Evolutionary conservation across 345 rosid genomes (phyloP), one percentile per base, ranked within the genome.

Genomic region (Eucalyptus erythrocorys): DNA sequence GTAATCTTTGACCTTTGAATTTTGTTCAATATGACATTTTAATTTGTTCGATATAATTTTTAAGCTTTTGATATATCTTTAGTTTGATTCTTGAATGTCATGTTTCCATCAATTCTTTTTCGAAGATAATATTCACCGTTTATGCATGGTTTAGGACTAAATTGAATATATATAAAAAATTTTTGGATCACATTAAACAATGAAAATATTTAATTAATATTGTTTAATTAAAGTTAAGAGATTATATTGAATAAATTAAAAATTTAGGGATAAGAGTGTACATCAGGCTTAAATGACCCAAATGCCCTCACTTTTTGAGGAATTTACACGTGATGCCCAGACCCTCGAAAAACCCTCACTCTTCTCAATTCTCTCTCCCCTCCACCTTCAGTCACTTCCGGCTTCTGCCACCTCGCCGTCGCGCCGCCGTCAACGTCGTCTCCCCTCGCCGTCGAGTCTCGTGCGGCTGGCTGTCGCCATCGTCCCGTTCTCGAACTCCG

Each of bases 61-160:
- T 64, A 4, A 6, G 1, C 5, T 14, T 64, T 64, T 64, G 1
- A 7, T 64, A 61, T n/a, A 7, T 27, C 1, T n/a, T 15, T 3
- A 64, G 14, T n/a, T 7, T n/a, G 1, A 15, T 64, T 14, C 21
- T 7, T n/a, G 16, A 10, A 64, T n/a, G 5, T 64, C 1, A 5
- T 64, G 2, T 6, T 59, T 59, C 6, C 5, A 55, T 55, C 24
- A 24, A 55, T 55, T 24, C 13, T 24, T 24, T 1, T 4, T 24
- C 13, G 12, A 0, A 24, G 1, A 64, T 0, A n/a, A n/a, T 4
- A n/a, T 14, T n/a, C 0, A 1, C 14, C 9, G 7, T 64, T 14
- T 14, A 14, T 16, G 14, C 9, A 7, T 7, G 5, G 3, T 15
- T n/a, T 1, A 2, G 0, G 5, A 64, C 2, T n/a, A n/a, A 64